Evolutionary conservation across 306 rosid species (phyloP), one percentile per base, ranked within the genome.

Genomic region (Ochetophila trinervis): DNA sequence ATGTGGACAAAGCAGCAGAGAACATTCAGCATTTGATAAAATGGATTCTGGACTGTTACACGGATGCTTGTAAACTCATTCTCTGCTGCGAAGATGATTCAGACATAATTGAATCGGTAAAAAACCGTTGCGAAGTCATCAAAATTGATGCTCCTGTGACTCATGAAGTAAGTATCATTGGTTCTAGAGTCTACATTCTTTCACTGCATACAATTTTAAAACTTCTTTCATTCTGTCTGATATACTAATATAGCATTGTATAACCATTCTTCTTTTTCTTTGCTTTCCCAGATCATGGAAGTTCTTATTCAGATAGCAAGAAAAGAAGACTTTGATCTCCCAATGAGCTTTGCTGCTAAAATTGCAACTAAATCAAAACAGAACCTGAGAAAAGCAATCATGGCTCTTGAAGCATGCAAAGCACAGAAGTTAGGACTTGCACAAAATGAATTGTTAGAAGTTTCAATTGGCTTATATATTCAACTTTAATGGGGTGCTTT

Each of bases 351-450:
- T 71, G 93, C 98, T 19, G 75, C 80, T 35, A 87, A 77, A 69
- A 87, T 92, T 79, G 95, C 95, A 35, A 60, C 78, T 35, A 85
- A 87, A 63, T 86, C 93, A 48, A 87, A 82, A 78, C 95, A 89
- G 69, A 87, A 87, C 67, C 78, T 92, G 66, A 89, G 96, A 66
- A 76, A 74, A 77, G 96, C 98, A 75, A 87, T 87, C 72, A 84
- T 87, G 96, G 90, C 90, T 36, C 92, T 91, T 58, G 98, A 89
- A 85, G 92, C 92, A 64, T 87, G 92, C 90, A 89, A 70, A 80
- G 91, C 87, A 77, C 95, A 89, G 82, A 85, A 86, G 97, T 91
- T 65, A 80, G 80, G 49, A 72, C 69, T 57, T 18, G 42, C 34
- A 62, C 21, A 34, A 30, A 65, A 51, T n/a, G 4, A 15, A 45